These are phyloP conservation scores for Noccaea bulbosa DNA, from an alignment of 345 rosid species.

Conservation along the genomic window DNA sequence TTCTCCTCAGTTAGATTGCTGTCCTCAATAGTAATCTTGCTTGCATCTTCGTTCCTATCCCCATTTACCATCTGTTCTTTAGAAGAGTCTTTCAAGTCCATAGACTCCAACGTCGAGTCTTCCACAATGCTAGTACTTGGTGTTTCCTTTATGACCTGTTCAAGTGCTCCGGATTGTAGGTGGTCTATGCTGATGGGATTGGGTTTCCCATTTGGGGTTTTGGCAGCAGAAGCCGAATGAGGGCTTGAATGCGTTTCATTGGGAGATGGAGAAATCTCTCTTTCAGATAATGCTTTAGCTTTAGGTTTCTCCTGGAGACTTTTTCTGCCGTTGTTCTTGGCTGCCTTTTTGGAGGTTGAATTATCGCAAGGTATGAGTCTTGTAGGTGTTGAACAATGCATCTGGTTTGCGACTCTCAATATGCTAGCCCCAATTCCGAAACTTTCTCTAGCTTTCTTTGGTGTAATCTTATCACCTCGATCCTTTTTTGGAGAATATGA, in stretches of 20 bases:
- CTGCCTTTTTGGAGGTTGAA: constrained; percentile 16
- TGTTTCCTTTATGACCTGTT: constrained; percentile 35
- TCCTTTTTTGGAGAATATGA: constrained; percentile 41
- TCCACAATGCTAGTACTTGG: constrained; percentile 39
- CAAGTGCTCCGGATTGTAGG: constrained; percentile 18
- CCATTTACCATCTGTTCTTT: constrained; percentile 41
- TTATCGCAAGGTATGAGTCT: constrained; percentile 36
- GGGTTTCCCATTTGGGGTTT: constrained; percentile 47
- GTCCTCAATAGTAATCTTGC: constrained; percentile 29
- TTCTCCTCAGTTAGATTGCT: constrained; percentile 36
- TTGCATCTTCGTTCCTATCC: constrained; percentile 41
- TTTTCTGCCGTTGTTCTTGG: constrained; percentile 43
- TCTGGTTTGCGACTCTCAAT: constrained; percentile 51
- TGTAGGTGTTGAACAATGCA: constrained; percentile 46
- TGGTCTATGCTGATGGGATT: constrained; percentile 47
- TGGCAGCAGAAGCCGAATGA: constrained; percentile 43
- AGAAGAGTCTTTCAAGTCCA: constrained; percentile 42
- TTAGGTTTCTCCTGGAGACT: constrained; percentile 28
- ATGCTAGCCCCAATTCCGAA: constrained; percentile 56
- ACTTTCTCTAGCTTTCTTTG: constrained; percentile 43
- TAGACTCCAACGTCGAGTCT: constrained; percentile 30
- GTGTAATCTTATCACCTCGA: constrained; percentile 33
- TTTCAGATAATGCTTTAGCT: constrained; percentile 15
- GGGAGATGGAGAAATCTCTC: constrained; percentile 33
- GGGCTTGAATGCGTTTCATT: constrained; percentile 47